Conservation (phyloP, 2,329 filamentous ascomycete species). For the Colletotrichum viniferum region DNA sequence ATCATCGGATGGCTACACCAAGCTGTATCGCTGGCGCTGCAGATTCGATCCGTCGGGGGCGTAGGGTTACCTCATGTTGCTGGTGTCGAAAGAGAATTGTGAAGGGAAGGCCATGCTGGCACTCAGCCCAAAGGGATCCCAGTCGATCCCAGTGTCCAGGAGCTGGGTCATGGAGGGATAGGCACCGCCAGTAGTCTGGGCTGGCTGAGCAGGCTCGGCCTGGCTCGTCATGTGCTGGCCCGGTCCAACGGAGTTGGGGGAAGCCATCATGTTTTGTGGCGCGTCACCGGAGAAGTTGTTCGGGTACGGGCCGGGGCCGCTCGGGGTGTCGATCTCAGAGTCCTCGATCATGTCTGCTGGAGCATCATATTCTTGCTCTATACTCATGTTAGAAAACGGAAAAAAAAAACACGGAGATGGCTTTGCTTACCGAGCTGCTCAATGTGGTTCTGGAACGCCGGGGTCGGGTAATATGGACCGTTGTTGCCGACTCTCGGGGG, state of each 20-base stretch:
- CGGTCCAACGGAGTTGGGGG: constrained; percentile 39
- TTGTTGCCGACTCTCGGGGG: constrained; percentile 43
- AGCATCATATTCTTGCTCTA: constrained; percentile 97
- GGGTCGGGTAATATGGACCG: constrained; percentile 76
- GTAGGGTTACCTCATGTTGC: constrained; percentile 50
- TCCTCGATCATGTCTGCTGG: constrained; percentile 90
- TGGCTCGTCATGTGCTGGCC: constrained; percentile 40
- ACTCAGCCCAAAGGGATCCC: constrained; percentile 90
- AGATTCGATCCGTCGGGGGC: not conserved
- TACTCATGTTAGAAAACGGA: constrained; percentile 65
- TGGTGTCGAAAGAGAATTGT: constrained; percentile 76
- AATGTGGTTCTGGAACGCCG: constrained; percentile 88
- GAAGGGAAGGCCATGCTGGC: constrained; percentile 95
- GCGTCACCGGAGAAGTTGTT: constrained; percentile 54
- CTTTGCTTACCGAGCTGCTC: constrained; percentile 90
- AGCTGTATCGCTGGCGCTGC: not conserved
- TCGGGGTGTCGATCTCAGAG: constrained; percentile 70
- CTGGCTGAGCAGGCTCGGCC: constrained; percentile 33
- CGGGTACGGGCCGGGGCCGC: constrained; percentile 69
- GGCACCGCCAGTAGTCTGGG: constrained; percentile 31
- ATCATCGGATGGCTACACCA: not conserved
- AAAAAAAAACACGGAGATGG: constrained; percentile 70
- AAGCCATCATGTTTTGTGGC: constrained; percentile 45
- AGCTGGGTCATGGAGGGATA: constrained; percentile 71
- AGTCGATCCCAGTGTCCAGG: constrained; percentile 83